Evolutionary conservation across 2,329 filamentous ascomycete species (phyloP), one percentile per base, ranked within the genome.

Genomic region (Alternaria gaisen): DNA sequence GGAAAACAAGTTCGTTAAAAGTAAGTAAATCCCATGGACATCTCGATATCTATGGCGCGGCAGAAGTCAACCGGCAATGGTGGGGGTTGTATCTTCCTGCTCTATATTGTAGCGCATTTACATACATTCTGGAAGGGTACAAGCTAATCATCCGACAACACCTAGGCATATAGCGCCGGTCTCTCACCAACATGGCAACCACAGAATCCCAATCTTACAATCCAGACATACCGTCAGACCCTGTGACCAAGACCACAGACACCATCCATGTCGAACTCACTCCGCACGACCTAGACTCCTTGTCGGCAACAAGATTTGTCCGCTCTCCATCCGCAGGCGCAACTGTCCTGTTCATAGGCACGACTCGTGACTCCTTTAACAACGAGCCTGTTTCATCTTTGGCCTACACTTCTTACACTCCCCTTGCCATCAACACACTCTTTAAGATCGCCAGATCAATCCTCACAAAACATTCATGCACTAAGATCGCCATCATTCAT

Each of bases 401-500:
- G 2, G 83, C 89, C 53, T 96, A 96, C 80, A 88, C 87, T 18
- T 87, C 92, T 9, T 96, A 96, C 79, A 81, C 84, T 12, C 86
- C 89, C 3, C 85, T 90, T 11, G 91, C 92, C 16, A 83, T 94
- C 7, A 83, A 85, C 38, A 90, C 90, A 1, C 88, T 95, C 81
- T 81, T 88, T 44, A 73, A 78, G 20, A 92, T 95, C 69, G 87
- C 88, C 41, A 80, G 82, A 6, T 77, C 82, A 1, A 79, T 94
- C 4, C 78, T 80, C 16, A 72, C 79, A 11, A 88, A 87, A 67
- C 88, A 97, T 76, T 80, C 78, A 1, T 85, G 97, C 18, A 86
- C 87, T 38, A 90, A 88, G 8, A 88, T 98, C 60, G 88, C 90
- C 51, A 91, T 98, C 77, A 84, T 91, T 14, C 95, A 98, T 80